phyloP scores from a whole-genome alignment of 257 asterid genomes.

The Ligustrum vulgare region DNA sequence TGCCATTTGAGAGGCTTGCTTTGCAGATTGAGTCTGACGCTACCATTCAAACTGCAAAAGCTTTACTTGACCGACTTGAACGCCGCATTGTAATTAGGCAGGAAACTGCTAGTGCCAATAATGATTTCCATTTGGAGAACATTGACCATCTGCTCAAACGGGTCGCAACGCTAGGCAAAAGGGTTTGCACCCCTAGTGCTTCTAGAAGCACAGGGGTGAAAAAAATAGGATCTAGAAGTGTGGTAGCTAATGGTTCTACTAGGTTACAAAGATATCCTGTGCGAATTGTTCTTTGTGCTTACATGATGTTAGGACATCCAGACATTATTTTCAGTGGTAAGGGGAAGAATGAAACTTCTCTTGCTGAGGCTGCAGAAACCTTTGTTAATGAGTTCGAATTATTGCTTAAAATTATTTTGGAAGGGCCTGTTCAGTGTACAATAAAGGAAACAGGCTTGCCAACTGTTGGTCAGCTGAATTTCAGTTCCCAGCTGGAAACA shows the following conservation, averaged over 20 bases:
- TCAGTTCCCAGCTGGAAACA: slow-evolving; percentile 25
- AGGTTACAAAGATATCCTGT: slow-evolving; percentile 28
- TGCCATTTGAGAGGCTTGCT: slow-evolving; percentile 30
- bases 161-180: slow-evolving; percentile 1
- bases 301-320: slow-evolving; percentile 32
- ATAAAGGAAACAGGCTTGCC: slow-evolving; percentile 1
- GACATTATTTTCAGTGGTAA: slow-evolving; percentile 22
- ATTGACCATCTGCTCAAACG: slow-evolving; percentile 26
- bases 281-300: slow-evolving; percentile 31
- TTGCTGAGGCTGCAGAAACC: slow-evolving; percentile 24
- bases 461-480: slow-evolving; percentile 1
- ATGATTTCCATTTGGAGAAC: slow-evolving; percentile 11
- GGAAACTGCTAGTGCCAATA: slow-evolving; percentile 12
- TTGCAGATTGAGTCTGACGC: slow-evolving; percentile 18
- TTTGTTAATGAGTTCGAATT: slow-evolving; percentile 29
- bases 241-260: slow-evolving; percentile 4
- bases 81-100: slow-evolving; percentile 16
- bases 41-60: slow-evolving; percentile 27
- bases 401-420: slow-evolving; percentile 24
- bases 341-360: slow-evolving; percentile 15
- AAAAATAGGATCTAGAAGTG: neutral
- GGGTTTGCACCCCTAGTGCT: neutral
- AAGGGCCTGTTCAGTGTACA: slow-evolving; percentile 15
- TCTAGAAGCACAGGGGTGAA: neutral
- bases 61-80: slow-evolving; percentile 25